phyloP scores from a whole-genome alignment of 2,329 filamentous ascomycete species.

The Alternaria incomplexa region DNA sequence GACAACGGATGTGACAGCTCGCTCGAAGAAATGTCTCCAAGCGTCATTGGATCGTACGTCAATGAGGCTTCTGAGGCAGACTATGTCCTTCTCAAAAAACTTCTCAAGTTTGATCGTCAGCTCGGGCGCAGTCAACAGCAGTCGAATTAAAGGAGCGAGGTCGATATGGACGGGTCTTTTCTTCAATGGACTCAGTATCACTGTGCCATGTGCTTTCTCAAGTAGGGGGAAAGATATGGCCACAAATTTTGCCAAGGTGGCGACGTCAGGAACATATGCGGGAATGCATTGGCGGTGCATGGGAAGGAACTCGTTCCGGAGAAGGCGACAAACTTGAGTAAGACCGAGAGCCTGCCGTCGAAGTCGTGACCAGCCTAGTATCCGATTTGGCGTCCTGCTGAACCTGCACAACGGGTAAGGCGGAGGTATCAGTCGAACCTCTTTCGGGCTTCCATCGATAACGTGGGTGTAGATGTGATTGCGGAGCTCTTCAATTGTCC shows the following conservation, averaged over 20 bases:
- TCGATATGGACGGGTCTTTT: no score
- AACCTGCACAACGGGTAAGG: background rate
- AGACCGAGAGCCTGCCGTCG: background rate
- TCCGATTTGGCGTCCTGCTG: background rate
- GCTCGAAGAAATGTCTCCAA: background rate
- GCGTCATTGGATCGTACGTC: background rate
- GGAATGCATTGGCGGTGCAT: background rate
- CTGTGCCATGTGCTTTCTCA: no score
- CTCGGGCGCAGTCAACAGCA: no score
- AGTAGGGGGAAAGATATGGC: no score
- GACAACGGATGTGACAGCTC: background rate
- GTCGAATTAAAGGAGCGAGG: no score
- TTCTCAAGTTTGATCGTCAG: no score
- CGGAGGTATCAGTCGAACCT: background rate
- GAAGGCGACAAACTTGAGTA: background rate
- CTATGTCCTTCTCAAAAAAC: no score
- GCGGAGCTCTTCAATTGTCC: background rate
- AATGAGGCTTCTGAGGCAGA: background rate
- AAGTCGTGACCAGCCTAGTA: background rate
- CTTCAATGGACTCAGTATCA: no score
- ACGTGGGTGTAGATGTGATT: background rate
- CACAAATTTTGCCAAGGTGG: background rate
- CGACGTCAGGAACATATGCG: background rate
- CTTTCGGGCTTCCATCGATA: background rate
- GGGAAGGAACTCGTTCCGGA: background rate